These are phyloP conservation scores for Paecilomyces dactylethromorphus DNA, from an alignment of 2,329 filamentous ascomycete genomes.

Conservation along the genomic window DNA sequence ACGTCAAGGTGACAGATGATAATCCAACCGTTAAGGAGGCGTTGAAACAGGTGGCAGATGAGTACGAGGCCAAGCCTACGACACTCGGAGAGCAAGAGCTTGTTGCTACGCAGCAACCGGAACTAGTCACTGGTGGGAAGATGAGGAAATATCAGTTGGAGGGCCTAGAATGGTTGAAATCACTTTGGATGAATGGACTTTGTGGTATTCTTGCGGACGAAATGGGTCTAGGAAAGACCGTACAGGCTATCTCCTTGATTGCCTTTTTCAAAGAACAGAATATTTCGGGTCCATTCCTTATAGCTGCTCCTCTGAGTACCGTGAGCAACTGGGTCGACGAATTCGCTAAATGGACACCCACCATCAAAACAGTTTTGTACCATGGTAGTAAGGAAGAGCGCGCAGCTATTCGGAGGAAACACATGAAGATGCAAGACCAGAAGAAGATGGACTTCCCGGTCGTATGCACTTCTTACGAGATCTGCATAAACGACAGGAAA, in stretches of 20 bases:
- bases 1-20: slow-evolving; percentile 48
- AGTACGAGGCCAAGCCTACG: slow-evolving; percentile 52
- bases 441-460: slow-evolving; percentile 72
- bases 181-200: slow-evolving; percentile 78
- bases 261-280: slow-evolving; percentile 84
- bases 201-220: slow-evolving; percentile 90
- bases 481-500: slow-evolving; percentile 84
- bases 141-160: slow-evolving; percentile 96
- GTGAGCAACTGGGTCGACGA: slow-evolving; percentile 95
- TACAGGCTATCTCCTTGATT: slow-evolving; percentile 83
- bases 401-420: slow-evolving; percentile 65
- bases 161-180: slow-evolving; percentile 85
- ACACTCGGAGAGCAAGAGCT: slow-evolving; percentile 62
- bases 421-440: slow-evolving; percentile 61
- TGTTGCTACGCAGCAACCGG: slow-evolving; percentile 76
- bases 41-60: slow-evolving; percentile 51
- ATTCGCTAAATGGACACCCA: slow-evolving; percentile 82
- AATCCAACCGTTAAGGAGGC: slow-evolving; percentile 51
- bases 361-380: slow-evolving; percentile 82
- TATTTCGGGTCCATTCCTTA: slow-evolving; percentile 80
- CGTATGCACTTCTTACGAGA: slow-evolving; percentile 92
- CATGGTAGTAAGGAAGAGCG: slow-evolving; percentile 77
- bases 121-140: slow-evolving; percentile 73
- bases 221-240: slow-evolving; percentile 89
- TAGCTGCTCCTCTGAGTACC: slow-evolving; percentile 85